Conservation (phyloP, 1,284 basidiomycete species). For the Puccinia horiana region DNA sequence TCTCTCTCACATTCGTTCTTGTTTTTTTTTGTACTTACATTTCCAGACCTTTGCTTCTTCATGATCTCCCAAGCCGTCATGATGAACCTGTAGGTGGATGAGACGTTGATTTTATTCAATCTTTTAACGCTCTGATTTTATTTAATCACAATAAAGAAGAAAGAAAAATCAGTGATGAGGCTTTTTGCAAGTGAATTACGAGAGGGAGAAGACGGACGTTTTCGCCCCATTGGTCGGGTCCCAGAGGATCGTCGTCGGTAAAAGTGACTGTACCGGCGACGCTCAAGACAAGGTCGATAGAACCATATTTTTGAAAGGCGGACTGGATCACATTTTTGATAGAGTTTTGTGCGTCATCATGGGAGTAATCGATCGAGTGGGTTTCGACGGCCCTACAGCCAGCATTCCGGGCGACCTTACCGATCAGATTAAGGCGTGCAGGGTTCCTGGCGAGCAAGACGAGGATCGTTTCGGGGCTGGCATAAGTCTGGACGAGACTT, state of each 20-base stretch:
- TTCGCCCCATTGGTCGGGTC: constrained; percentile 42
- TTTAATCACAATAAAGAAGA: too few relatives aligned
- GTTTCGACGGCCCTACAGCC: constrained; percentile 32
- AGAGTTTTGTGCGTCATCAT: constrained; percentile 25
- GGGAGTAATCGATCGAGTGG: constrained; percentile 41
- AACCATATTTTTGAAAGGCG: constrained; percentile 28
- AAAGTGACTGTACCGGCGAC: constrained; percentile 43
- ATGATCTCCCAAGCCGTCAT: constrained; percentile 47
- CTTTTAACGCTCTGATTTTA: constrained; percentile 46
- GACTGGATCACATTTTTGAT: constrained; percentile 21
- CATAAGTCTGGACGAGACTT: constrained; percentile 18
- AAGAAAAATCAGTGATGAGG: background rate
- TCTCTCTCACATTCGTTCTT: background rate
- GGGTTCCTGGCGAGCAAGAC: constrained; percentile 32
- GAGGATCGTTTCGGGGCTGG: constrained; percentile 15
- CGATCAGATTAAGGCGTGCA: constrained; percentile 34
- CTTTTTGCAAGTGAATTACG: background rate
- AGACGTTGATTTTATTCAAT: constrained; percentile 40
- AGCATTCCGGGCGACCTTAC: constrained; percentile 26
- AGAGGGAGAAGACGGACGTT: constrained; percentile 6
- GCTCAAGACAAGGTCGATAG: constrained; percentile 36
- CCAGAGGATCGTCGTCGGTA: constrained; percentile 39
- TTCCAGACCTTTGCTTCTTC: constrained; percentile 46
- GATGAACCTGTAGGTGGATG: constrained; percentile 38
- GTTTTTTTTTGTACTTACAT: constrained; percentile 5